Evolutionary conservation across 179 eudicot genomes (phyloP).

Genomic region (Monotropa hypopitys): DNA sequence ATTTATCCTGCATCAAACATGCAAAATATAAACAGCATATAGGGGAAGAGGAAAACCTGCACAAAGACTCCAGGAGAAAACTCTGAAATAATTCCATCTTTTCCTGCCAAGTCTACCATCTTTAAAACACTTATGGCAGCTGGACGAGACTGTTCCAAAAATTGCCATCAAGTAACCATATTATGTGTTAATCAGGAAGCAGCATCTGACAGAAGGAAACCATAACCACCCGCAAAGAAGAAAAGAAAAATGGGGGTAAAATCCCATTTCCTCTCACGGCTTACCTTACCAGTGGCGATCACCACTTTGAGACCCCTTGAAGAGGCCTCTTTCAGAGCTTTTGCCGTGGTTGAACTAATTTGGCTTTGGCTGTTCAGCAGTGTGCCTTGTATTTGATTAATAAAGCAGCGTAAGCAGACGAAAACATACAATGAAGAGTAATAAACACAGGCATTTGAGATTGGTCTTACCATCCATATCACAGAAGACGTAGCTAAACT

Average conservation of each 20-base stretch:
- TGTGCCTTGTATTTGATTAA: conserved; percentile 39
- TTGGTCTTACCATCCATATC: conserved; percentile 88
- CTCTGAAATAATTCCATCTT: conserved; percentile 64
- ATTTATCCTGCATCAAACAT: neutral
- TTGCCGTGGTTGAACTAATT: conserved; percentile 46
- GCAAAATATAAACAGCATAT: neutral
- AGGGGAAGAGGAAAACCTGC: conserved; percentile 38
- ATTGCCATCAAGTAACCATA: conserved; percentile 1
- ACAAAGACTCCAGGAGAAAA: conserved; percentile 78
- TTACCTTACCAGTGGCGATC: conserved; percentile 92
- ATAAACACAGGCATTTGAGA: conserved; percentile 1
- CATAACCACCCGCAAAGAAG: neutral
- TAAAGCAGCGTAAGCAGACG: conserved; percentile 7
- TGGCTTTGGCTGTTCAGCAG: conserved; percentile 78
- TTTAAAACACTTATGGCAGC: conserved; percentile 56
- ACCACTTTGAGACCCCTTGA: conserved; percentile 85
- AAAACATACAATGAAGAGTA: neutral
- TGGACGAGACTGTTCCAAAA: conserved; percentile 49
- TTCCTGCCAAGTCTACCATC: conserved; percentile 66
- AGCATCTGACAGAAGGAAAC: neutral
- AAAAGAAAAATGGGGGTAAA: conserved; percentile 7
- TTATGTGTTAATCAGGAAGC: neutral
- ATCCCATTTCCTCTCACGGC: conserved; percentile 2
- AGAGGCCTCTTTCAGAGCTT: conserved; percentile 69
- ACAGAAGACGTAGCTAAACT: conserved; percentile 78